Percentiles rank a stretch among this genome's conserved stretches.
Evolutionary conservation across 495 filamentous ascomycete genomes (phyloP).

Genomic region (Penicillium fimorum): DNA sequence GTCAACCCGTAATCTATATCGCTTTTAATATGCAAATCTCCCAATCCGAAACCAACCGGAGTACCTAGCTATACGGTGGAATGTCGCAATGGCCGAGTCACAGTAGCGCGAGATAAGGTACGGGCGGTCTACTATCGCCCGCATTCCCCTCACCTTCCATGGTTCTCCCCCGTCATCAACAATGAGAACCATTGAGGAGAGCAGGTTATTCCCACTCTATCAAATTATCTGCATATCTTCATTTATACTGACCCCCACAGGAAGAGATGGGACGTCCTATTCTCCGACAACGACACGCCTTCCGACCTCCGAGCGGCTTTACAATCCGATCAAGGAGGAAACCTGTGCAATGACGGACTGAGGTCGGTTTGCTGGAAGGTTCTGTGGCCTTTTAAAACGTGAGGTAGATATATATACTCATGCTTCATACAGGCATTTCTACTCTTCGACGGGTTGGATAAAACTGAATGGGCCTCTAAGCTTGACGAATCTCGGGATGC

Average conservation of each 20-base stretch:
- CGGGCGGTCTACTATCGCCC: conserved; percentile 23
- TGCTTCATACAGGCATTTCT: conserved; percentile 64
- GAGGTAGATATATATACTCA: conserved; percentile 12
- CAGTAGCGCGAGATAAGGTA: conserved; percentile 23
- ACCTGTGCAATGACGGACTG: conserved; percentile 68
- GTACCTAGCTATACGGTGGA: conserved; percentile 2
- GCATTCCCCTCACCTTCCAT: conserved; percentile 11
- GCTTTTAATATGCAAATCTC: neutral
- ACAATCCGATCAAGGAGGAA: conserved; percentile 51
- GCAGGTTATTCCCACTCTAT: conserved; percentile 44
- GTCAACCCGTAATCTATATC: neutral
- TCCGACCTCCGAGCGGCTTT: conserved; percentile 65
- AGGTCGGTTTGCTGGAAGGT: conserved; percentile 96
- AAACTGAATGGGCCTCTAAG: conserved; percentile 64
- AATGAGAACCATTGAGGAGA: conserved; percentile 66
- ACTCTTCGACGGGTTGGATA: conserved; percentile 68
- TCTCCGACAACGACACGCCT: conserved; percentile 58
- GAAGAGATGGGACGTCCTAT: conserved; percentile 65
- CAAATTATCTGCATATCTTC: neutral
- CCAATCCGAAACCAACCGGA: neutral
- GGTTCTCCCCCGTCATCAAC: conserved; percentile 13
- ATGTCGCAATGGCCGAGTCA: conserved; percentile 16
- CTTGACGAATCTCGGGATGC: conserved; percentile 67
- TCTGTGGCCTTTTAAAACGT: conserved; percentile 18
- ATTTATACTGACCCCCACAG: conserved; percentile 27